Base-by-base conservation (phyloP, 2,329 filamentous ascomycete species). In the Blastomyces parvus region DNA sequence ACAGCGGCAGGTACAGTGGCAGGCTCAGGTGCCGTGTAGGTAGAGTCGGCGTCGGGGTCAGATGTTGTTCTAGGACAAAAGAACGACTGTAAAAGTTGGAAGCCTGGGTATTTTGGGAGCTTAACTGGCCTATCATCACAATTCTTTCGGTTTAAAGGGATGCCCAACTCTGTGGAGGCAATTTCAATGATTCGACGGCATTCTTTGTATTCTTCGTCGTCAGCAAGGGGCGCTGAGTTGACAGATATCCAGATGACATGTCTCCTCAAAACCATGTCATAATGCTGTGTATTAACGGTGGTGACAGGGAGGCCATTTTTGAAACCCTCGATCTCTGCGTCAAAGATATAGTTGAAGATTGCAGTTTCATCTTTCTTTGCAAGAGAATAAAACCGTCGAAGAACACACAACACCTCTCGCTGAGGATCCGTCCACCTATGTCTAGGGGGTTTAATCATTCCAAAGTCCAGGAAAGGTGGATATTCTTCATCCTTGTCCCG, bases 321-420 rank as follows among this genome's bases (percentile, higher is more conserved):
- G 7, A 74, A 70, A 0, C 70, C 72, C 61, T 64, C 64, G 0
- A 65, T 40, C 1, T 27, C 62, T 0, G 57, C 9, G n/a, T 58
- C 30, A 52, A 74, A 76, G 0, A 69, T 60, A 0, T 58, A 13
- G 13, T 70, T 74, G 36, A 77, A 76, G 0, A 76, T 66, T 1
- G 40, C 55, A 25, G 61, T 55, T 8, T 68, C 71, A 0, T 62
- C 62, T 9, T 30, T 52, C n/a, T n/a, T 17, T n/a, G 59, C n/a
- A 25, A 55, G 50, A n/a, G 14, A 11, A 46, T 63, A 67, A 56
- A 58, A 60, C 7, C 46, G 60, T 27, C 33, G 33, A 2, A 66
- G 17, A 9, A 67, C 46, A 53, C 63, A 66, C 2, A 66, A 33
- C 8, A 62, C 44, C 14, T 44, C 25, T 22, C 60, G 55, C 55